A percentile compares a stretch with the other conserved stretches of the same genome.
phyloP scores from a whole-genome alignment of 2,329 filamentous ascomycete genomes.

The Capronia coronata region DNA sequence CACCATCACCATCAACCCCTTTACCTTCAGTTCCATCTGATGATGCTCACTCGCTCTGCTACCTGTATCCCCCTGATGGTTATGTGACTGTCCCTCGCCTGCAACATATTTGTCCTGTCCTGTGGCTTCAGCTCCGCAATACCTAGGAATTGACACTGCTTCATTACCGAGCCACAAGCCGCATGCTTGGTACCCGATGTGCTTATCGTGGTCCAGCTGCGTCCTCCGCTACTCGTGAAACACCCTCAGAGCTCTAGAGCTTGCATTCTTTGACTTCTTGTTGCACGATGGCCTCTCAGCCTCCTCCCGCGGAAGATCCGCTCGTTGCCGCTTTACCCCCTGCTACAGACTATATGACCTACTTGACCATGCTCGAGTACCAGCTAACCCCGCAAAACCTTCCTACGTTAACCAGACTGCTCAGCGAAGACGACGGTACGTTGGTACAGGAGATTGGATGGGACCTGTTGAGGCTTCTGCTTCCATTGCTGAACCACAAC shows the following conservation, averaged over 20 bases:
- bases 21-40: too few relatives aligned
- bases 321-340: conserved; percentile 55
- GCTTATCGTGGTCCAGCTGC: not conserved
- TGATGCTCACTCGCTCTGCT: too few relatives aligned
- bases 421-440: conserved; percentile 57
- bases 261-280: not conserved
- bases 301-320: conserved; percentile 34
- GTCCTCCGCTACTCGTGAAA: not conserved
- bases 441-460: conserved; percentile 60
- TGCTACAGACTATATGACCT: conserved; percentile 59
- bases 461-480: conserved; percentile 57
- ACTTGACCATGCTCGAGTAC: conserved; percentile 59
- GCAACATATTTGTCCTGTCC: too few relatives aligned
- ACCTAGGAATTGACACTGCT: not conserved
- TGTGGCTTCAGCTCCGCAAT: not conserved
- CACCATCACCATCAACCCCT: too few relatives aligned
- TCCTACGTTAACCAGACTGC: conserved; percentile 51
- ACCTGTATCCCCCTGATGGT: too few relatives aligned
- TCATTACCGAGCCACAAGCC: not conserved
- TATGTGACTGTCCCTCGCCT: too few relatives aligned
- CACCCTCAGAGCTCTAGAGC: not conserved
- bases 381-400: conserved; percentile 54
- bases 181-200: not conserved
- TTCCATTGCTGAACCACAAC: conserved; percentile 51
- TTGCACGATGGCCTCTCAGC: conserved; percentile 12